phyloP scores from a whole-genome alignment of 768 basidiomycete species.

The Lactarius psammicola region DNA sequence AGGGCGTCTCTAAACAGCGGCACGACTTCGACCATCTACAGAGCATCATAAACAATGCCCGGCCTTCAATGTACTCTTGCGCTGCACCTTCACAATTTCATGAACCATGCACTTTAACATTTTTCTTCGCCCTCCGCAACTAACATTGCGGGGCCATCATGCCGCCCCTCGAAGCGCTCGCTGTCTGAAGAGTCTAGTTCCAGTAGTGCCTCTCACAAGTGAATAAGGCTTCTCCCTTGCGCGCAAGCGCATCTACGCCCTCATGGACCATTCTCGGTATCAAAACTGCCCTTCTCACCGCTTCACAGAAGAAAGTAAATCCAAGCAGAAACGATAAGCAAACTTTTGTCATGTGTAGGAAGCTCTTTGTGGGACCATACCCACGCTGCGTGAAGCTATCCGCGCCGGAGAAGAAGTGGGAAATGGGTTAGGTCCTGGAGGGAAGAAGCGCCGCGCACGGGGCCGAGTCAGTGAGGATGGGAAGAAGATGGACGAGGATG shows the following conservation, averaged over 20 bases:
- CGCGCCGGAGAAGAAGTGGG: conserved; percentile 63
- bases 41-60: conserved; percentile 9
- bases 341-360: conserved; percentile 90
- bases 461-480: conserved; percentile 43
- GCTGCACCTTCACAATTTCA: background rate
- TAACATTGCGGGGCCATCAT: conserved; percentile 15
- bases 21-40: conserved; percentile 24
- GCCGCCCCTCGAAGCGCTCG: conserved; percentile 20
- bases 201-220: conserved; percentile 12
- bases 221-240: conserved; percentile 16
- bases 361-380: conserved; percentile 78
- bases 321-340: conserved; percentile 90
- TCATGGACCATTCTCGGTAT: conserved; percentile 23
- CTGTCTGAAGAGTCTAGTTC: conserved; percentile 20
- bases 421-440: conserved; percentile 39
- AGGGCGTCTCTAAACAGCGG: too few species aligned
- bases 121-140: conserved; percentile 22
- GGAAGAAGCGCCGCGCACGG: conserved; percentile 32
- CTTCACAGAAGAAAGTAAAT: conserved; percentile 88
- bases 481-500: conserved; percentile 77
- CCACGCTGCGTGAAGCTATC: conserved; percentile 86
- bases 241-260: conserved; percentile 18
- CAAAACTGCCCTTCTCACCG: conserved; percentile 56
- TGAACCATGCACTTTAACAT: conserved; percentile 20
- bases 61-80: background rate